Evolutionary conservation across 1,139 yeast genomes (phyloP).

Genomic region (Yamadazyma spencermartinsiae): DNA sequence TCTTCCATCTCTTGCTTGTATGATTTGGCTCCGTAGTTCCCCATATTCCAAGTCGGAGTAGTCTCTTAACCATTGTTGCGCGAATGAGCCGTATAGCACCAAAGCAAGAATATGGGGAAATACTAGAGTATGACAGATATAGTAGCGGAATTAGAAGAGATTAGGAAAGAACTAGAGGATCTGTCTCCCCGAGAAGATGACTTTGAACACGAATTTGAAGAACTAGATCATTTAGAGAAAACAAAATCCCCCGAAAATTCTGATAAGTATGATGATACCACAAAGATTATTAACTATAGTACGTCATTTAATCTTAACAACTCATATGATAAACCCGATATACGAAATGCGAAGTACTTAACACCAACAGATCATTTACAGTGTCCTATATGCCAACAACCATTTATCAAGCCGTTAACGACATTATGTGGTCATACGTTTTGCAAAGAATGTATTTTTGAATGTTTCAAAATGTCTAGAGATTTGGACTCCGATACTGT

Average conservation of each 20-base stretch:
- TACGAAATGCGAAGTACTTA: constrained; percentile 34
- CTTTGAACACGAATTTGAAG: not conserved
- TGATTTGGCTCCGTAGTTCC: no score
- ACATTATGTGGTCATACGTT: constrained; percentile 64
- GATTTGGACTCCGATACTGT: constrained; percentile 17
- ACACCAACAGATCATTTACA: constrained; percentile 52
- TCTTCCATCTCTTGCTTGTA: no score
- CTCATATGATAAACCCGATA: constrained; percentile 28
- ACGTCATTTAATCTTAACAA: constrained; percentile 21
- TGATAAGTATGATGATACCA: not conserved
- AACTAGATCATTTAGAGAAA: not conserved
- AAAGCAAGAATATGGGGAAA: no score
- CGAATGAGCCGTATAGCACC: no score
- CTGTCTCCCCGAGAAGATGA: not conserved
- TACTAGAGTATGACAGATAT: constrained; percentile 1
- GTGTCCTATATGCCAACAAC: constrained; percentile 61
- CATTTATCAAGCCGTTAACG: constrained; percentile 54
- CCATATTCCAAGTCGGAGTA: no score
- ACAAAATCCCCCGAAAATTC: not conserved
- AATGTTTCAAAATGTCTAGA: constrained; percentile 41
- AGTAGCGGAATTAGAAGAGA: constrained; percentile 1
- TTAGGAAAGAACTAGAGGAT: not conserved
- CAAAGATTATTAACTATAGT: constrained; percentile 13
- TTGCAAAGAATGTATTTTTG: constrained; percentile 52
- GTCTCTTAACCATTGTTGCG: no score